Evolutionary conservation across 1,284 basidiomycete genomes (phyloP).

Genomic region (Fomitopsis betulina): DNA sequence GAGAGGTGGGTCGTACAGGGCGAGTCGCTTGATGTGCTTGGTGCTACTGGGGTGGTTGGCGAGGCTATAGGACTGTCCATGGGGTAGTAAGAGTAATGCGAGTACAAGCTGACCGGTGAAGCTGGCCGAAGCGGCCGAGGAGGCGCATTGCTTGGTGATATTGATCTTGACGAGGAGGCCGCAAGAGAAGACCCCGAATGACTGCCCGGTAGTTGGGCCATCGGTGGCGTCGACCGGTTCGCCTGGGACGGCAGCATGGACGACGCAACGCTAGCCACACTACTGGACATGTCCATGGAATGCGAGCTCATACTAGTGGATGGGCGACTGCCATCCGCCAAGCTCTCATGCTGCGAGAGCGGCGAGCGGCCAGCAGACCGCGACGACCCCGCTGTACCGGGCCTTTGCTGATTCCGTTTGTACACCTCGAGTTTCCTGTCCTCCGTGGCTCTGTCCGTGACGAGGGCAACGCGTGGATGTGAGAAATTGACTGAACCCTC

Average conservation of each 20-base stretch:
- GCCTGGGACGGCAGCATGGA: not conserved
- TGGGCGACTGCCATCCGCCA: not conserved
- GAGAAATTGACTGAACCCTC: conserved; percentile 43
- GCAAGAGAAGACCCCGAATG: not conserved
- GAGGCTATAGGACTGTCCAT: conserved; percentile 36
- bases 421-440: conserved; percentile 57
- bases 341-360: conserved; percentile 1
- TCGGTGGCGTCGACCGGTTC: not conserved
- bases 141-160: conserved; percentile 1
- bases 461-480: conserved; percentile 44
- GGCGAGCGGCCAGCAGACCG: conserved; percentile 6
- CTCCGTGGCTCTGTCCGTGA: conserved; percentile 34
- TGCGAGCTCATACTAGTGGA: conserved; percentile 4
- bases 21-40: not conserved
- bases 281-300: not conserved
- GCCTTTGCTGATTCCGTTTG: conserved; percentile 43
- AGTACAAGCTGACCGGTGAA: conserved; percentile 50
- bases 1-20: conserved; percentile 4
- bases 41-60: conserved; percentile 9
- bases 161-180: conserved; percentile 1
- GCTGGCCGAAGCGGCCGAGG: conserved; percentile 6
- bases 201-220: not conserved
- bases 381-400: conserved; percentile 5
- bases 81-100: conserved; percentile 62
- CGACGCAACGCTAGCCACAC: not conserved